Conservation (phyloP, 257 asterid species). For the Coffea canephora region DNA sequence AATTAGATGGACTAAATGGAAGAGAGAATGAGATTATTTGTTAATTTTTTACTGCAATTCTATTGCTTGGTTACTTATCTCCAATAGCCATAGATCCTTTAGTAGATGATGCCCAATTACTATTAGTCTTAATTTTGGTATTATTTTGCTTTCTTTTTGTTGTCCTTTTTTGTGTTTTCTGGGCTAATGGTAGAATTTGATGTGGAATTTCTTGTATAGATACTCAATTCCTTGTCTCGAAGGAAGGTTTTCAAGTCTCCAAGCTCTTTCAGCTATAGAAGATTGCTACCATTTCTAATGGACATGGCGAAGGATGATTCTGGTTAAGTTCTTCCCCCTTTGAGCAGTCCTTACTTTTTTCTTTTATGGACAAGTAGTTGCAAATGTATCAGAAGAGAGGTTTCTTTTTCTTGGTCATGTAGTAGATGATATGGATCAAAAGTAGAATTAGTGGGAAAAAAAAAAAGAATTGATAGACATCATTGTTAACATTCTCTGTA, state of each 20-base stretch:
- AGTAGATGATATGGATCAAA: neutral
- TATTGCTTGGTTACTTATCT: neutral
- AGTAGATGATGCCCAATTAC: neutral
- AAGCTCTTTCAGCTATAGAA: conserved; percentile 63
- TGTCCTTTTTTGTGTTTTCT: neutral
- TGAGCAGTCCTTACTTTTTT: neutral
- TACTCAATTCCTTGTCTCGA: conserved; percentile 22
- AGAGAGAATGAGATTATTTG: neutral
- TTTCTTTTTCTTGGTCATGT: neutral
- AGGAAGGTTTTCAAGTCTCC: conserved; percentile 57
- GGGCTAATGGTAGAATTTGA: neutral
- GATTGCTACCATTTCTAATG: conserved; percentile 72
- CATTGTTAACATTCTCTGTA: neutral
- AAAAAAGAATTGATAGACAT: neutral
- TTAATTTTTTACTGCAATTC: neutral
- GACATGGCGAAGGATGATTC: conserved; percentile 43
- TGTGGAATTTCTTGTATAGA: conserved; percentile 28
- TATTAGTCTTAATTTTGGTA: neutral
- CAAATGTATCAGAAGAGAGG: neutral
- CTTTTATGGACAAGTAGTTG: neutral
- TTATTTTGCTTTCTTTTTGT: neutral
- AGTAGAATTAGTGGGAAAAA: too few species aligned
- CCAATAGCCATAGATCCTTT: too few species aligned
- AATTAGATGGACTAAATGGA: neutral
- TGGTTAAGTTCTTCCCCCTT: conserved; percentile 34